Evolutionary conservation across 805 yeast species (phyloP).

Genomic region (Cyberlindnera sargentensis): DNA sequence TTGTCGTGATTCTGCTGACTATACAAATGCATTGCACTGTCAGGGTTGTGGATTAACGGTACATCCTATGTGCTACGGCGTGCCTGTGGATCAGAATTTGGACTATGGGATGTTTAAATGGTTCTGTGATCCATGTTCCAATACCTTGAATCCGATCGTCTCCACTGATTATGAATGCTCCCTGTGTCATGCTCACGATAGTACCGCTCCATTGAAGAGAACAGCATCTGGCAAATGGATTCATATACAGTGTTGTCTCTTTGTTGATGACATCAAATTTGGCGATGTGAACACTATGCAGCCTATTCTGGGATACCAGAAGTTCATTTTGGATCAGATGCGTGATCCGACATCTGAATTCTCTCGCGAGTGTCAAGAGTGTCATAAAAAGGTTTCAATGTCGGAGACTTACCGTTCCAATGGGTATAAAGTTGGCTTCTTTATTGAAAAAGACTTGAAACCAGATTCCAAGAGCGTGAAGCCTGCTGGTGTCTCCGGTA

Average conservation of each 20-base stretch:
- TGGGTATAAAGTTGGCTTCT: constrained; percentile 49
- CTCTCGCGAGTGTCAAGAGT: constrained; percentile 39
- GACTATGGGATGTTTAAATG: constrained; percentile 37
- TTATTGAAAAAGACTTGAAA: constrained; percentile 12
- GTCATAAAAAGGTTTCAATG: constrained; percentile 34
- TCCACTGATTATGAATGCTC: constrained; percentile 55
- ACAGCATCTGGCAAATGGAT: constrained; percentile 67
- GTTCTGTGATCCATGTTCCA: constrained; percentile 77
- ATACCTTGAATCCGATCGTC: constrained; percentile 54
- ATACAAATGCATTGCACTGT: constrained; percentile 45
- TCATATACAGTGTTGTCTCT: constrained; percentile 66
- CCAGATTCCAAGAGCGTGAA: constrained; percentile 18
- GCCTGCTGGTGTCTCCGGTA: constrained; percentile 28
- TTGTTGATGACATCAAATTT: constrained; percentile 38
- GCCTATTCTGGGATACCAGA: constrained; percentile 36
- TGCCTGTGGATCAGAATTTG: constrained; percentile 8
- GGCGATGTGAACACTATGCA: constrained; percentile 37
- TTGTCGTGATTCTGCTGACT: constrained; percentile 38
- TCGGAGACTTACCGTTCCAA: constrained; percentile 35
- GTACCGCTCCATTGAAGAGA: constrained; percentile 60
- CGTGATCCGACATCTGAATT: constrained; percentile 39
- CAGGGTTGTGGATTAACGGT: constrained; percentile 60
- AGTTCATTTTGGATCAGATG: constrained; percentile 24
- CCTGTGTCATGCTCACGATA: constrained; percentile 44
- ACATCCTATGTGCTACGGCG: constrained; percentile 68